phyloP scores from a whole-genome alignment of 2,329 filamentous ascomycete species.

The Metarhizium robertsii region DNA sequence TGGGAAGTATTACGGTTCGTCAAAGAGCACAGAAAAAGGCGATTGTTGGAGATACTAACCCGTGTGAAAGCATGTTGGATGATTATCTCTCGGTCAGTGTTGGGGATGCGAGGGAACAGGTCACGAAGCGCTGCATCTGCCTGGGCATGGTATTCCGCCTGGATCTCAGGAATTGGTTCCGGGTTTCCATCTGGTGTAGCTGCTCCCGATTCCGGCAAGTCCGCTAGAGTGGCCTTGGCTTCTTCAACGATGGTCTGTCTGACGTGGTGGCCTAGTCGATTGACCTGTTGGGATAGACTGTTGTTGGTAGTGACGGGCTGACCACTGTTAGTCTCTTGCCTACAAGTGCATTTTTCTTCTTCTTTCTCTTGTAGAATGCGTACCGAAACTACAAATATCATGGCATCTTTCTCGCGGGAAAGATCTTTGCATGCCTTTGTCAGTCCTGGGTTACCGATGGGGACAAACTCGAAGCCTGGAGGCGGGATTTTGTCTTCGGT shows the following conservation, averaged over 20 bases:
- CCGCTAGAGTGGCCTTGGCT: conserved; percentile 27
- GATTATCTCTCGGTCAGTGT: conserved; percentile 54
- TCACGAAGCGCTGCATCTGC: conserved; percentile 54
- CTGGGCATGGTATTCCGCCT: conserved; percentile 51
- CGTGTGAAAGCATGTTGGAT: conserved; percentile 54
- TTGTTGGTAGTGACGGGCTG: conserved; percentile 22
- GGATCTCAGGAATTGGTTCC: conserved; percentile 50
- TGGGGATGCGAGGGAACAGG: conserved; percentile 55
- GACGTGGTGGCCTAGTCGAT: conserved; percentile 53
- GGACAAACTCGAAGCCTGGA: conserved; percentile 53
- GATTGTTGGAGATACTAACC: conserved; percentile 29
- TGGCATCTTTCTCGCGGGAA: conserved; percentile 50
- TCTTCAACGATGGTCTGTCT: conserved; percentile 49
- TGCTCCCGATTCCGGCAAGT: conserved; percentile 13
- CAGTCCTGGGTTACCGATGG: conserved; percentile 51
- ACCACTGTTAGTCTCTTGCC: conserved; percentile 1
- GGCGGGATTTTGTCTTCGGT: conserved; percentile 43
- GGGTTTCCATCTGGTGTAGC: conserved; percentile 25
- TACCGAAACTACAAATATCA: conserved; percentile 61
- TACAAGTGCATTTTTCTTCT: neutral
- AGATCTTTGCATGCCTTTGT: conserved; percentile 55
- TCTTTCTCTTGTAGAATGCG: neutral
- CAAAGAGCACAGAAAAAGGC: conserved; percentile 1
- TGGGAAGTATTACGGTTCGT: conserved; percentile 17
- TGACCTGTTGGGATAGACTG: conserved; percentile 41